Base-by-base conservation (phyloP, 1,139 yeast species). In the Blastobotrys persicus region DNA sequence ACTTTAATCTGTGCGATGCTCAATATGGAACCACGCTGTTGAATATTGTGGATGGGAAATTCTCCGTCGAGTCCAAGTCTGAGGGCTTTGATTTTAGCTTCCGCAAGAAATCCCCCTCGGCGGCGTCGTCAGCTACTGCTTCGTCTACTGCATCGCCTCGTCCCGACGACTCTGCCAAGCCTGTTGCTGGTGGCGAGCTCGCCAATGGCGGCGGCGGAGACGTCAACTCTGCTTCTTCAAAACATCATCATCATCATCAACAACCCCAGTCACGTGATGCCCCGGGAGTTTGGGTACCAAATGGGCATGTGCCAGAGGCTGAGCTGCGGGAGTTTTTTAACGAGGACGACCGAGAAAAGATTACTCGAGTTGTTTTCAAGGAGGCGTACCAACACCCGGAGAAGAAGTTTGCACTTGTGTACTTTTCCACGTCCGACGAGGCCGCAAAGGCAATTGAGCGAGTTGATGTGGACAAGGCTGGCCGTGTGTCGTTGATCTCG, bases 1-100 rank as follows among this genome's bases (percentile, higher is more conserved):
- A 85, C 63, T 83, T 83, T 62, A 85, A 85, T 60, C 67, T 85
- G 46, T 80, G 89, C 60, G 92, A 85, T 62, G 69, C 72, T n/a
- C 66, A 70, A 17, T 68, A 70, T 44, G 83, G 83, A 2, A 58
- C 69, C 13, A 60, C 76, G 33, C 59, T 74, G 14, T 58, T 79
- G 39, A 65, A 66, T 33, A 62, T 74, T 17, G 62, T 61, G n/a
- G 69, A 74, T 43, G 78, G 80, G 2, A 62, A 65, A 33, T 63
- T 79, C 37, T 66, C 70, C 16, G 69, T 74, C 62, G 75, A 75
- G 48, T 65, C 73, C 14, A 58, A 64, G 19, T 68, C 80, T 0
- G 65, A 67, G 38, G 83, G 83, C 2, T 79, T 79, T 58, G 77
- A 78, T 55, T 79, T 79, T 59, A 66, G 63, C 18, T 77, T 74